Evolutionary conservation across 176 grass and related monocot genomes (phyloP).

Genomic region (Dactylis glomerata): DNA sequence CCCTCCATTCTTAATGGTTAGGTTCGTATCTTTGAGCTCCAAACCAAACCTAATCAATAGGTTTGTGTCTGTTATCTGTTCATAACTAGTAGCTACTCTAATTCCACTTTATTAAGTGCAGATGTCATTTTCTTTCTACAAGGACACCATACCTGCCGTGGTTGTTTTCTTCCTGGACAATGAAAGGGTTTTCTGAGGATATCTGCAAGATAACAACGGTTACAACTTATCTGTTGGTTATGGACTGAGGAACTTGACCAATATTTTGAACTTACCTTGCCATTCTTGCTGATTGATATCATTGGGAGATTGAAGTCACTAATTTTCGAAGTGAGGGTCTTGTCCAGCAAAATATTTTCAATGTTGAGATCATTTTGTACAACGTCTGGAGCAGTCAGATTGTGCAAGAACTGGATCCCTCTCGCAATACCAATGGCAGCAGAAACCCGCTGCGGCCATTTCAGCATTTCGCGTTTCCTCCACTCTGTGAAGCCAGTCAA

Average conservation of each 20-base stretch:
- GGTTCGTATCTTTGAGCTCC: background rate
- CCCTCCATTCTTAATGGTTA: background rate
- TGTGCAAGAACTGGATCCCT: slow-evolving; percentile 92
- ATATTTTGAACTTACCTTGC: slow-evolving; percentile 49
- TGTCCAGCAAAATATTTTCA: slow-evolving; percentile 81
- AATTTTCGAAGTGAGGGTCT: slow-evolving; percentile 86
- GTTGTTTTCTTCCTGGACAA: slow-evolving; percentile 38
- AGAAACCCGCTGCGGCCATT: slow-evolving; percentile 81
- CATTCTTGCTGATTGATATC: slow-evolving; percentile 66
- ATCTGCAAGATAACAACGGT: slow-evolving; percentile 48
- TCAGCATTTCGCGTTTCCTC: slow-evolving; percentile 80
- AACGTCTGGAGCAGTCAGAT: slow-evolving; percentile 55
- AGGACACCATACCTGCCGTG: slow-evolving; percentile 56
- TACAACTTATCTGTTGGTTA: slow-evolving; percentile 25
- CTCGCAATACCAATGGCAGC: slow-evolving; percentile 70
- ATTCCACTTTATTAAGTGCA: slow-evolving; percentile 12
- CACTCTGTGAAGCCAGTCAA: slow-evolving; percentile 46
- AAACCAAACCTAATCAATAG: slow-evolving; percentile 21
- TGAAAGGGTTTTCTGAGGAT: slow-evolving; percentile 60
- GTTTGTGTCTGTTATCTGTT: background rate
- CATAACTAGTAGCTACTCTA: background rate
- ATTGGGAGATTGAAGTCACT: slow-evolving; percentile 65
- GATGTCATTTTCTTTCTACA: slow-evolving; percentile 24
- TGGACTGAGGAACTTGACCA: slow-evolving; percentile 10
- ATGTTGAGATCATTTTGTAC: slow-evolving; percentile 63